Evolutionary conservation across 1,284 basidiomycete genomes (phyloP), one percentile per base, ranked within the genome.

Genomic region (Apiotrichum montevideense): DNA sequence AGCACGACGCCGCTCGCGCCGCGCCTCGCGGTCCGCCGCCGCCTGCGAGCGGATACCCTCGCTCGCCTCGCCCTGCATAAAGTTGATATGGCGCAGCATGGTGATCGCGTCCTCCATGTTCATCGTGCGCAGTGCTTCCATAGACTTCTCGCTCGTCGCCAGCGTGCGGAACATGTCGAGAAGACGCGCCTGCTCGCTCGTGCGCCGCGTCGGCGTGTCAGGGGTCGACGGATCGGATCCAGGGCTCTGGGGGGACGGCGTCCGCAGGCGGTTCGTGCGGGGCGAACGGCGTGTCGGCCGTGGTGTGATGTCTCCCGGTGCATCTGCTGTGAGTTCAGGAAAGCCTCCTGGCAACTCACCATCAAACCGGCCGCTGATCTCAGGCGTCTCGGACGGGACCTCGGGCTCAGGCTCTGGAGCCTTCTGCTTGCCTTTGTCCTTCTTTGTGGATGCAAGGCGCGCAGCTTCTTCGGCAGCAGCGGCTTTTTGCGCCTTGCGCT

Each of bases 51-150:
- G 47, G 33, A 59, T 47, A 4, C 41, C 46, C 11, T 51, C 51
- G 6, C 52, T 59, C 2, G 66, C 70, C 15, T 63, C 64, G 7
- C 52, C 64, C 14, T 63, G 55, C n/a, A 74, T 37, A 47, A 46
- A 53, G 33, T 74, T 65, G 4, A 69, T 41, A 39, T 64, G 58
- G 39, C 50, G 51, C 54, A 70, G 41, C 11, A 74, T 35, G 2
- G 43, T 52, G 48, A 64, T 57, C 2, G 68, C 58, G 32, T 64
- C 69, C 8, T 68, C 64, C 49, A 67, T 62, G 55, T 71, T 69
- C 46, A 29, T 29, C 29, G 29, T 29, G 29, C 29, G 29, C 29
- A 74, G 47, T 29, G 46, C 49, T 6, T 63, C 64, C 45, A 74
- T 59, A 2, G 58, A 63, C 7, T 51, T 37, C 34, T 56, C 63